Base-by-base conservation (phyloP, 179 eudicot species). In the Sideroxylon spinosum region DNA sequence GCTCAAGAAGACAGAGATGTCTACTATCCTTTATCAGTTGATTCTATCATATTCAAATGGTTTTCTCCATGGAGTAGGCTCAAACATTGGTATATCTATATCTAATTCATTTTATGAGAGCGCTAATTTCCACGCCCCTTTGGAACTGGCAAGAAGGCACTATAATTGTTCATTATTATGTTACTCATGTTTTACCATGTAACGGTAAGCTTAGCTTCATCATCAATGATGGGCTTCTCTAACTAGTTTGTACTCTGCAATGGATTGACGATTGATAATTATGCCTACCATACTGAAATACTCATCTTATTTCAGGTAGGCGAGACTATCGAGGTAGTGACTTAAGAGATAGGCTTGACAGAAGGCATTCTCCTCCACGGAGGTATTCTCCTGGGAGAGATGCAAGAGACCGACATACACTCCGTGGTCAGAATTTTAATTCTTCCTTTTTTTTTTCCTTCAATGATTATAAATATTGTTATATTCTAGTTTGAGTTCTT, bases 301-400 rank as follows among this genome's bases (percentile, higher is more conserved):
- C 66, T 26, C 69, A 83, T 26, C 81, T 77, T 28, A 52, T 76
- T 72, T 81, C 90, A 95, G 98, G 90, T 65, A 86, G 93, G 83
- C 90, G 86, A 81, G 89, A 83, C 72, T 67, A 80, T 73, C 78
- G 89, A 71, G 83, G 74, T 68, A 78, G 79, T 79, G 97, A 91
- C 80, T 85, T 90, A 85, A 88, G 97, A 85, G 92, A 82, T 79
- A 95, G 86, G 89, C 90, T 93, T 75, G 97, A 86, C 68, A 86
- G 92, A 79, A 88, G 87, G 80, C 93, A 78, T 60, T 95, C 98
- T 82, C 92, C 97, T 50, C 75, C 53, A 63, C 87, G 76, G 62
- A 88, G 86, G 79, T 85, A 83, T 74, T 91, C 96, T 70, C 91
- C 92, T 16, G 89, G 66, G 76, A 86, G 87, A 85, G 92, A 90